Percentiles rank a stretch among this genome's conserved stretches.
These are phyloP conservation scores for Arabidopsis lyrata DNA, from an alignment of 441 rosid genomes.

Conservation along the genomic window DNA sequence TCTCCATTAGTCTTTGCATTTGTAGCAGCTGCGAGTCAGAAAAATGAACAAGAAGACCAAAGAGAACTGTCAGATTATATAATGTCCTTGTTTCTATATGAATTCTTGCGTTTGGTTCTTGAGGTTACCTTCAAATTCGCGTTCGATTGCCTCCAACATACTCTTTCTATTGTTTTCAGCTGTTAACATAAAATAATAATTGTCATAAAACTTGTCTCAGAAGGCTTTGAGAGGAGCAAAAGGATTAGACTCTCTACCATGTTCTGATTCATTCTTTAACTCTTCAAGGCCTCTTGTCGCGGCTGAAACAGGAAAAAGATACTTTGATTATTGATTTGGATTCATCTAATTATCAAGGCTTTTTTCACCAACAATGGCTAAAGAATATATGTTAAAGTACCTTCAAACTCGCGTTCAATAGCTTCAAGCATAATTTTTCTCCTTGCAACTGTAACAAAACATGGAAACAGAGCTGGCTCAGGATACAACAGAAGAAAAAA, in stretches of 20 bases:
- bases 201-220: background rate
- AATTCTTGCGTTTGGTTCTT: constrained; percentile 11
- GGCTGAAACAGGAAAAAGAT: constrained; percentile 27
- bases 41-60: constrained; percentile 32
- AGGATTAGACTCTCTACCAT: constrained; percentile 25
- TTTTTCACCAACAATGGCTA: constrained; percentile 21
- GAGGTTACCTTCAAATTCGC: constrained; percentile 40
- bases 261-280: constrained; percentile 21
- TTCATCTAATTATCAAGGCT: constrained; percentile 3
- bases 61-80: constrained; percentile 30
- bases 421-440: constrained; percentile 44
- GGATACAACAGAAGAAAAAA: background rate
- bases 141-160: constrained; percentile 46
- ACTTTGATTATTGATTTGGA: background rate
- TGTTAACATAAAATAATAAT: constrained; percentile 2
- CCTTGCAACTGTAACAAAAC: constrained; percentile 36
- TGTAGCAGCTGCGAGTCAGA: constrained; percentile 34
- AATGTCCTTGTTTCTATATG: background rate
- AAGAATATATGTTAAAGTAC: constrained; percentile 31
- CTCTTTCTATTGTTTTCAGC: constrained; percentile 32
- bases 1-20: constrained; percentile 36
- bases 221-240: constrained; percentile 24
- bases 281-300: constrained; percentile 39
- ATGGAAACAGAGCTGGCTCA: constrained; percentile 11
- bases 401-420: constrained; percentile 47